Percentiles rank a stretch among this genome's conserved stretches.
Evolutionary conservation across 2,329 filamentous ascomycete species (phyloP).

Genomic region (Cladophialophora immunda): DNA sequence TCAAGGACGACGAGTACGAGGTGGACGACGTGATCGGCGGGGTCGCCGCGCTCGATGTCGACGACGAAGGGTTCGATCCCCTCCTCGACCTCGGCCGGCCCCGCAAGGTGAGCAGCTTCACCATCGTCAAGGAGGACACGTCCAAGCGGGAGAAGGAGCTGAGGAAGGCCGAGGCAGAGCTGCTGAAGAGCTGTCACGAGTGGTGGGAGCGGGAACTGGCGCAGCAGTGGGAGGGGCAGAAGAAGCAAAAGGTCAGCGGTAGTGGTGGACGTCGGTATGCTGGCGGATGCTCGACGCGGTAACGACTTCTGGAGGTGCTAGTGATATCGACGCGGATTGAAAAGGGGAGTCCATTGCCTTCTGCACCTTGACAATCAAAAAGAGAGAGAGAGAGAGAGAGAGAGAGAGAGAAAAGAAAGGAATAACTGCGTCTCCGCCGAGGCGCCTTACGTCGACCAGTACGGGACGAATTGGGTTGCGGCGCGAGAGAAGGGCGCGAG

Average conservation of each 20-base stretch:
- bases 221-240: background rate
- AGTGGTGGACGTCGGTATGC: background rate
- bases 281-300: background rate
- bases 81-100: constrained; percentile 37
- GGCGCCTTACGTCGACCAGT: too few species aligned
- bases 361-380: too few species aligned
- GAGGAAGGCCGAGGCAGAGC: constrained; percentile 23
- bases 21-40: constrained; percentile 39
- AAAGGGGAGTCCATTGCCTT: too few species aligned
- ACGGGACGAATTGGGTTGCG: too few species aligned
- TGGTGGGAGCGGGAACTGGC: constrained; percentile 33
- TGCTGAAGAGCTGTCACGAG: constrained; percentile 24
- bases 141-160: constrained; percentile 19
- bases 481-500: too few species aligned
- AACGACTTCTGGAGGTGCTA: too few species aligned
- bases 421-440: too few species aligned
- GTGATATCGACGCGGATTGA: too few species aligned
- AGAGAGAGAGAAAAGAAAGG: too few species aligned
- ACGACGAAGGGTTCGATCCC: constrained; percentile 36
- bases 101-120: constrained; percentile 29
- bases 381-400: too few species aligned
- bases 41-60: constrained; percentile 34
- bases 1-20: constrained; percentile 38
- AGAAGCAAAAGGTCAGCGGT: background rate
- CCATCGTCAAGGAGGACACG: constrained; percentile 29